Evolutionary conservation across 2,329 filamentous ascomycete genomes (phyloP).

Genomic region (Fusarium subtropicale): DNA sequence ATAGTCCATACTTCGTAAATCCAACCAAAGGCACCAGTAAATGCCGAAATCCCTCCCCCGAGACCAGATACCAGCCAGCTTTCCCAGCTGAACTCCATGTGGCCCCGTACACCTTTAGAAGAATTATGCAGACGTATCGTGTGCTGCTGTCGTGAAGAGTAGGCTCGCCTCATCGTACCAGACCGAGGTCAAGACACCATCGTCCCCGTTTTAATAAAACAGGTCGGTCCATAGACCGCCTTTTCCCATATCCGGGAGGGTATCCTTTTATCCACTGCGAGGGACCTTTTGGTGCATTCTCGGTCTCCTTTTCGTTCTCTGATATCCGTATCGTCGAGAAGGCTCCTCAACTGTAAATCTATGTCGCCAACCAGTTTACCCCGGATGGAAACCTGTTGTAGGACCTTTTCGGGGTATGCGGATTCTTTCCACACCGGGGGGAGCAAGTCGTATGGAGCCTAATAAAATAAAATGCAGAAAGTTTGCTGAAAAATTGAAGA

Average conservation of each 20-base stretch:
- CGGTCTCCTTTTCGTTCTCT: slow-evolving; percentile 46
- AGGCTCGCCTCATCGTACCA: slow-evolving; percentile 48
- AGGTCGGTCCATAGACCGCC: slow-evolving; percentile 28
- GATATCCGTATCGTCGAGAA: slow-evolving; percentile 45
- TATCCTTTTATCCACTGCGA: slow-evolving; percentile 45
- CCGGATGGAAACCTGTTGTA: slow-evolving; percentile 40
- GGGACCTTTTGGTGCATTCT: slow-evolving; percentile 51
- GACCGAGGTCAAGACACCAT: slow-evolving; percentile 46
- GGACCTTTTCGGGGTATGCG: slow-evolving; percentile 32
- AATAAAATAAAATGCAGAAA: slow-evolving; percentile 44
- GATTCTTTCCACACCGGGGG: slow-evolving; percentile 34
- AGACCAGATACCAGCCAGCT: slow-evolving; percentile 22
- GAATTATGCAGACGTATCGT: slow-evolving; percentile 48
- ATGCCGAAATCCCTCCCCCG: slow-evolving; percentile 41
- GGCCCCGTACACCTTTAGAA: slow-evolving; percentile 43
- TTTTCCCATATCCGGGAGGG: slow-evolving; percentile 39
- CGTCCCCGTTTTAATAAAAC: slow-evolving; percentile 39
- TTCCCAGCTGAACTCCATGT: slow-evolving; percentile 18
- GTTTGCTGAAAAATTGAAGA: slow-evolving; percentile 40
- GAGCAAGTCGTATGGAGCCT: slow-evolving; percentile 41
- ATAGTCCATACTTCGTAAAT: slow-evolving; percentile 39
- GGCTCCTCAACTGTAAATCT: slow-evolving; percentile 43
- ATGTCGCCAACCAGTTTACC: slow-evolving; percentile 46
- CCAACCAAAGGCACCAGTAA: slow-evolving; percentile 38
- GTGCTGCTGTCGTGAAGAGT: slow-evolving; percentile 46